These are phyloP conservation scores for Aspergillus ellipticus DNA, from an alignment of 495 filamentous ascomycete genomes.

Conservation along the genomic window DNA sequence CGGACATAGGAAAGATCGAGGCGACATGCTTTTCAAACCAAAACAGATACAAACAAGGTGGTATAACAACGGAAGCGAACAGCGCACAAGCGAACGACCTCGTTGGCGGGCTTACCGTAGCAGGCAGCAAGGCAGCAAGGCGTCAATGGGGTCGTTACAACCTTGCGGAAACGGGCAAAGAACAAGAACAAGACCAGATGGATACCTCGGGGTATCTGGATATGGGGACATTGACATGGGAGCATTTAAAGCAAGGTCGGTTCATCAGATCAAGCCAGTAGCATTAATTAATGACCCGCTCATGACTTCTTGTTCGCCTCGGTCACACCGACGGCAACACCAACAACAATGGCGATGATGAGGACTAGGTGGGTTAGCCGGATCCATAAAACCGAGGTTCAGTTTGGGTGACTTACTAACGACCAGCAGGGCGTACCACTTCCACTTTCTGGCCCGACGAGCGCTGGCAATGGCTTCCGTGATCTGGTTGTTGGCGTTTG, in stretches of 20 bases:
- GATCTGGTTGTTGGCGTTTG: constrained; percentile 77
- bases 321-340: constrained; percentile 47
- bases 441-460: constrained; percentile 80
- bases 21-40: constrained; percentile 16
- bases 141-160: too few species aligned
- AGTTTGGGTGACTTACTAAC: constrained; percentile 54
- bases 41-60: constrained; percentile 10
- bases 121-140: too few species aligned
- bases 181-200: not conserved
- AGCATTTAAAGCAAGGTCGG: not conserved
- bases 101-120: constrained; percentile 10
- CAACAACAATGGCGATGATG: constrained; percentile 49
- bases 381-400: not conserved
- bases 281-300: not conserved
- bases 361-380: constrained; percentile 31
- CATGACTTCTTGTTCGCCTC: constrained; percentile 25
- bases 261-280: not conserved
- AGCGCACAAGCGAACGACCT: constrained; percentile 8
- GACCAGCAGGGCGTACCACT: constrained; percentile 94
- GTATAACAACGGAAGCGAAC: constrained; percentile 23
- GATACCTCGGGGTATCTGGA: not conserved
- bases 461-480: constrained; percentile 74
- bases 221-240: not conserved
- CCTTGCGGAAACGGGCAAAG: not conserved
- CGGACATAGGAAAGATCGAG: not conserved